These are phyloP conservation scores for Mortierella sp. DNA, from an alignment of 371 early-diverging fungal species.

Conservation along the genomic window DNA sequence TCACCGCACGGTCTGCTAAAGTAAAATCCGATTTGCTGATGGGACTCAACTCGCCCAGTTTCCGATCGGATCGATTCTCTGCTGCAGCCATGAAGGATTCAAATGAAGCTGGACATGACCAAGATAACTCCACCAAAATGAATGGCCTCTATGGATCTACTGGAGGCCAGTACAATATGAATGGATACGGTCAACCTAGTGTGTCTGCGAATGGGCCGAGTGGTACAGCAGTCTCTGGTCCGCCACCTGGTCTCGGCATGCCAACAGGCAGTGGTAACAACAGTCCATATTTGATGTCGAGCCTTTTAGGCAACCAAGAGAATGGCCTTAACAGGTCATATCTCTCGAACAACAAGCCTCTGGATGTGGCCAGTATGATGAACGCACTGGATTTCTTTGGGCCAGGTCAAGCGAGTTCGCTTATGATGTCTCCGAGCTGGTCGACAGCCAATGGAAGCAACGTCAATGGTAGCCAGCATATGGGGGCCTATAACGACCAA, in stretches of 20 bases:
- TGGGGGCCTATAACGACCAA: not conserved
- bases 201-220: not conserved
- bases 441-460: slow-evolving; percentile 12
- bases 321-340: slow-evolving; percentile 5
- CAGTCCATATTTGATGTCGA: slow-evolving; percentile 31
- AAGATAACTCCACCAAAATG: slow-evolving; percentile 8
- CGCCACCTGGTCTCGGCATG: slow-evolving; percentile 46
- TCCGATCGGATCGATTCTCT: slow-evolving; percentile 37
- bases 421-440: slow-evolving; percentile 44
- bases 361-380: slow-evolving; percentile 52
- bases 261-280: slow-evolving; percentile 24
- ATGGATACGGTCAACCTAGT: slow-evolving; percentile 17
- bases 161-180: slow-evolving; percentile 11
- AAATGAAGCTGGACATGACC: not conserved
- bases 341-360: slow-evolving; percentile 12
- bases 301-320: slow-evolving; percentile 18
- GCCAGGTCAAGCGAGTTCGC: slow-evolving; percentile 22
- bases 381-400: slow-evolving; percentile 31
- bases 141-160: slow-evolving; percentile 1
- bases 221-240: slow-evolving; percentile 21
- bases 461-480: not conserved
- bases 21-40: slow-evolving; percentile 51
- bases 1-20: slow-evolving; percentile 42
- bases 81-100: slow-evolving; percentile 10
- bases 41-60: slow-evolving; percentile 33